These are phyloP conservation scores for Candida pseudofarinosa DNA, from an alignment of 805 yeast species.

Conservation along the genomic window DNA sequence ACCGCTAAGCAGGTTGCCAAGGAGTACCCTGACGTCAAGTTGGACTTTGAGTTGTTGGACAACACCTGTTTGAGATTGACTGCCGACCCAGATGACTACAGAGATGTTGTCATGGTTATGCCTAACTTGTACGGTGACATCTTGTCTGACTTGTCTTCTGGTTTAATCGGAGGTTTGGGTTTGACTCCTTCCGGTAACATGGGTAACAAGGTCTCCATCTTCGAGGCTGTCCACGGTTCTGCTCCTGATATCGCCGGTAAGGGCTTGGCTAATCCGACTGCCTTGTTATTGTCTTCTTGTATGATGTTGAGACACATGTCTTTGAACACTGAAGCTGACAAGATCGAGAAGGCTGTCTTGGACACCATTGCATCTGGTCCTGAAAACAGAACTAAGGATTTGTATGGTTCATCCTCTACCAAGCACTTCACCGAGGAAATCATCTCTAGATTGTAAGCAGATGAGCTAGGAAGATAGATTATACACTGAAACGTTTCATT, in stretches of 20 bases:
- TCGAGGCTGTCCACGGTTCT: conserved; percentile 99
- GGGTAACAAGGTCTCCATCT: conserved; percentile 96
- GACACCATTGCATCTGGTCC: conserved; percentile 92
- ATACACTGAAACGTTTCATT: neutral
- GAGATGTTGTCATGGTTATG: conserved; percentile 93
- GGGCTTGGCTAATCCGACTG: conserved; percentile 99
- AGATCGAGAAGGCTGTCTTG: conserved; percentile 82
- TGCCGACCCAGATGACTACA: conserved; percentile 82
- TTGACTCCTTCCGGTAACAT: conserved; percentile 98
- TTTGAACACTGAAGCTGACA: conserved; percentile 73
- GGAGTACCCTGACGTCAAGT: conserved; percentile 86
- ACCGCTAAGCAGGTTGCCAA: conserved; percentile 85
- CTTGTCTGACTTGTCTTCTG: conserved; percentile 95
- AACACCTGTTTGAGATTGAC: conserved; percentile 91
- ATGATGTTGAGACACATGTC: conserved; percentile 99
- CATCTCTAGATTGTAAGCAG: conserved; percentile 61
- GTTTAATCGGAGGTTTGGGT: conserved; percentile 98
- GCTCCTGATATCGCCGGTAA: conserved; percentile 99
- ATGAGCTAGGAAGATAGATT: neutral
- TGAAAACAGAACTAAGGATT: conserved; percentile 93
- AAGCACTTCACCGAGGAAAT: conserved; percentile 88
- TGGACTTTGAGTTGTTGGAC: conserved; percentile 86
- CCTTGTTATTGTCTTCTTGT: conserved; percentile 88
- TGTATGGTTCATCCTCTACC: conserved; percentile 90
- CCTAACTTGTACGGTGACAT: conserved; percentile 99